Evolutionary conservation across 306 rosid genomes (phyloP).

Genomic region (Oxytropis ochrocephala): DNA sequence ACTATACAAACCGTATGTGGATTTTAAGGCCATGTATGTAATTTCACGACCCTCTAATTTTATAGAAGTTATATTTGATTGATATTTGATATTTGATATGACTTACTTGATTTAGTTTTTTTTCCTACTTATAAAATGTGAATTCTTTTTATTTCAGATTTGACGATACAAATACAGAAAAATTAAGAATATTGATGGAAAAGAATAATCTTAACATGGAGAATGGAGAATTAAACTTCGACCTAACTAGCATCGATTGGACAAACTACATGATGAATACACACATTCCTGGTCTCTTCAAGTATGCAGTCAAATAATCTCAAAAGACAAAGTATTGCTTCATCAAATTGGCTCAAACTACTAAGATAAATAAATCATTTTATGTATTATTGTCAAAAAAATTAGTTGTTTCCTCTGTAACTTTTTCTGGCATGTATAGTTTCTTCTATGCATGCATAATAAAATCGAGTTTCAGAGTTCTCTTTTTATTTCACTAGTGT

Average conservation of each 20-base stretch:
- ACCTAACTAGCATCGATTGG: not conserved
- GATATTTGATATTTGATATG: no score
- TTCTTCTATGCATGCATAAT: no score
- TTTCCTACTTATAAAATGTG: not conserved
- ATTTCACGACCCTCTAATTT: not conserved
- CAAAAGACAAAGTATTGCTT: no score
- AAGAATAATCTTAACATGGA: not conserved
- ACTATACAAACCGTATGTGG: constrained; percentile 23
- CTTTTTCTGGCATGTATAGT: no score
- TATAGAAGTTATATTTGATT: not conserved
- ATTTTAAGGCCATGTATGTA: constrained; percentile 32
- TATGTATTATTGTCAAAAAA: no score
- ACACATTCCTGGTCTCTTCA: constrained; percentile 14
- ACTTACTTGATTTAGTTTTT: not conserved
- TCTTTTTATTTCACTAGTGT: no score
- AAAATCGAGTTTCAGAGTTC: no score
- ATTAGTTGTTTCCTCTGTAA: no score
- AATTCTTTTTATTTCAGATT: not conserved
- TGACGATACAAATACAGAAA: constrained; percentile 4
- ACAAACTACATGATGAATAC: no score
- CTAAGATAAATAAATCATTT: no score
- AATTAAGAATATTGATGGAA: not conserved
- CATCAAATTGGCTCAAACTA: no score
- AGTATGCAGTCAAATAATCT: not conserved
- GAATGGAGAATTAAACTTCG: constrained; percentile 18